Conservation (phyloP, 306 rosid species). For the Pterocarpus macrocarpus region DNA sequence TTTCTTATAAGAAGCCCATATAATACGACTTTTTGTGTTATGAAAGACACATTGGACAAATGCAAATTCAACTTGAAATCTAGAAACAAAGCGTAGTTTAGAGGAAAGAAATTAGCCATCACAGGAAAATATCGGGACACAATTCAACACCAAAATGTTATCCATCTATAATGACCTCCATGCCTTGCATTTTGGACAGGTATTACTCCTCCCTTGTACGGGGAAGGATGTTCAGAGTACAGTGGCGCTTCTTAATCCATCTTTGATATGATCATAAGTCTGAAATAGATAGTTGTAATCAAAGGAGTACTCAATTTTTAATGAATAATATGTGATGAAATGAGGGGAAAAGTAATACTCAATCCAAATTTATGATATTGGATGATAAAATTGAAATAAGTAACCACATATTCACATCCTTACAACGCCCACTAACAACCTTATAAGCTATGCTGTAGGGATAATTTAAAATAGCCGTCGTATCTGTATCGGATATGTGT, state of each 20-base stretch:
- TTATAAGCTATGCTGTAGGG: too few species aligned
- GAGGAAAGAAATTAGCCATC: neutral
- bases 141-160: conserved; percentile 31
- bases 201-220: conserved; percentile 25
- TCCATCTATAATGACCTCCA: conserved; percentile 27
- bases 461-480: too few species aligned
- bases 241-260: conserved; percentile 41
- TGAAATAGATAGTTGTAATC: conserved; percentile 31
- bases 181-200: conserved; percentile 27
- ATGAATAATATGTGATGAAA: neutral
- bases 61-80: conserved; percentile 4
- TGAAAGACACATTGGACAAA: conserved; percentile 8
- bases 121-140: conserved; percentile 1
- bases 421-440: too few species aligned
- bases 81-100: neutral
- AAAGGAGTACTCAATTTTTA: conserved; percentile 13
- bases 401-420: neutral
- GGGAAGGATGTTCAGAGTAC: conserved; percentile 18
- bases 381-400: neutral
- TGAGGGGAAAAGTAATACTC: neutral
- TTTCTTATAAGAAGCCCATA: neutral
- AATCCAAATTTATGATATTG: neutral
- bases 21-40: neutral
- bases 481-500: too few species aligned
- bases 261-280: conserved; percentile 19